Conservation (phyloP, 1,284 basidiomycete genomes). For the Neonothopanus nambi region DNA sequence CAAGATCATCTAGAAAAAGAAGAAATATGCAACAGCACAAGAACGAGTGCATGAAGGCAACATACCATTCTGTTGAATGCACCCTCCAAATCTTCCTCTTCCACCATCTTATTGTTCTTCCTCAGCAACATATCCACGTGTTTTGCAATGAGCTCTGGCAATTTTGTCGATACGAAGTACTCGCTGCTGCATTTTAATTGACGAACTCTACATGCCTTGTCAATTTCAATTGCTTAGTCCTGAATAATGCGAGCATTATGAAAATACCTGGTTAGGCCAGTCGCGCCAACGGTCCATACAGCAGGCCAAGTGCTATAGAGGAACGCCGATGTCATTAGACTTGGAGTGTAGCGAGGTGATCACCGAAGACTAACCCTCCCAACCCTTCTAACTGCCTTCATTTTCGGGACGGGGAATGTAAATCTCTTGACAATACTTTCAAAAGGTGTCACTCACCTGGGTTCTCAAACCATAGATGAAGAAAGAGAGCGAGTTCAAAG, state of each 20-base stretch:
- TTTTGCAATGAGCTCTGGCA: conserved; percentile 93
- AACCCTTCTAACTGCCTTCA: conserved; percentile 92
- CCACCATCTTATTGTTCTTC: conserved; percentile 96
- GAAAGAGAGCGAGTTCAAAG: conserved; percentile 76
- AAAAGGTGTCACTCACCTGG: conserved; percentile 82
- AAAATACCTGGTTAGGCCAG: too few relatives aligned
- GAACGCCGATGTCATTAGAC: too few relatives aligned
- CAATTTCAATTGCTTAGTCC: too few relatives aligned
- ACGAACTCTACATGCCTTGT: conserved; percentile 97
- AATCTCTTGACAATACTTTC: conserved; percentile 89
- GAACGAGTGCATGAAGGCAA: conserved; percentile 17
- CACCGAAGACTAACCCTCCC: too few relatives aligned
- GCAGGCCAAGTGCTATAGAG: too few relatives aligned
- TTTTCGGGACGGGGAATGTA: too few relatives aligned
- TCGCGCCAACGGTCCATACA: too few relatives aligned
- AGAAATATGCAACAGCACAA: neutral
- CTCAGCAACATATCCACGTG: conserved; percentile 90
- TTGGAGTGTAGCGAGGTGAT: too few relatives aligned
- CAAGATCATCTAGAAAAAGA: conserved; percentile 69
- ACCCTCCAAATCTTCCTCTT: conserved; percentile 89
- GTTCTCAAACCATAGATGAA: conserved; percentile 85
- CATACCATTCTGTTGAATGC: conserved; percentile 89
- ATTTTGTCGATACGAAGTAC: conserved; percentile 79
- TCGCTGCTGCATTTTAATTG: conserved; percentile 93
- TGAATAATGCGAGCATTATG: too few relatives aligned